Evolutionary conservation across 2,329 filamentous ascomycete species (phyloP), one percentile per base, ranked within the genome.

Genomic region (Myriosclerotinia scirpicola): DNA sequence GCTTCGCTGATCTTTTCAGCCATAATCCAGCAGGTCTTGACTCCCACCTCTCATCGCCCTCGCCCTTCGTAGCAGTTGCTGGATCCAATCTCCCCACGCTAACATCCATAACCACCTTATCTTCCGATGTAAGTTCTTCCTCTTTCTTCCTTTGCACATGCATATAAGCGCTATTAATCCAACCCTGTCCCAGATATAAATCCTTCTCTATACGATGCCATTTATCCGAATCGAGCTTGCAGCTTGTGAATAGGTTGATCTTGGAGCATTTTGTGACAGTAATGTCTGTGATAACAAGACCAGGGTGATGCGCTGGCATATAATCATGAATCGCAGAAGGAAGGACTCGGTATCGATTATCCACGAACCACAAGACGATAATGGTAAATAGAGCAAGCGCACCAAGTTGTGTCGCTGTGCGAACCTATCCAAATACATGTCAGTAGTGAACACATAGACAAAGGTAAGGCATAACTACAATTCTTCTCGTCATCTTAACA

Each of bases 141-240:
- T 91, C 89, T 70, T 85, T 85, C 80, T 90, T 91, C 64, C 87
- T 81, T 77, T 89, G 82, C 67, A 91, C 84, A 74, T 90, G 86
- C 38, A 92, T 78, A 73, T 87, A 92, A 62, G 88, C 88, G 73
- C 82, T 86, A 36, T 82, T 84, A 44, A 88, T 79, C 87, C 87
- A 91, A 54, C 85, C 84, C 17, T 81, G 82, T 64, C 83, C 83
- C 56, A 92, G 80, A 72, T 89, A 90, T 2, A 92, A 81, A 74
- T 92, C 89, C 76, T 91, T 92, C 71, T 91, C 87, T 52, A 92
- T 80, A 40, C 87, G 84, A 72, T 88, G 83, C 89, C 89, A 91
- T 69, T 70, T 56, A 40, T 73, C 80, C 48, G 83, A 78, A 72
- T 89, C 85, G 48, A 89, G 80, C 67, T 83, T 84, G 75, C 87